Evolutionary conservation across 768 basidiomycete species (phyloP).

Genomic region (Boletus tylopilopsis): DNA sequence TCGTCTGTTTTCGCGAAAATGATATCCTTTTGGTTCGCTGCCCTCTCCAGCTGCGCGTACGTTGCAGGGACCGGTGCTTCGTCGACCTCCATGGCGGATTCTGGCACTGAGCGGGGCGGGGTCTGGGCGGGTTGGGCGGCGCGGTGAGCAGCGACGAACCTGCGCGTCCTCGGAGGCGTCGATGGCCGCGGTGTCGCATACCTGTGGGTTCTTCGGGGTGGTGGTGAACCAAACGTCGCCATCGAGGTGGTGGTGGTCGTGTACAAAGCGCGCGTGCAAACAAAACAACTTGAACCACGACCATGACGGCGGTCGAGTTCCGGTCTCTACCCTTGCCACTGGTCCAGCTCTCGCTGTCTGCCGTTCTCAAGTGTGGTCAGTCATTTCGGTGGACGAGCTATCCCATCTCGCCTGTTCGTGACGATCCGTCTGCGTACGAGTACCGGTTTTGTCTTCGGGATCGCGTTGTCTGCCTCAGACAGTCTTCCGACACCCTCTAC

Average conservation of each 20-base stretch:
- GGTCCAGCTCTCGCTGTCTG: slow-evolving; percentile 71
- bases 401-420: slow-evolving; percentile 14
- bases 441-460: slow-evolving; percentile 79
- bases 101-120: slow-evolving; percentile 34
- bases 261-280: slow-evolving; percentile 3
- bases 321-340: slow-evolving; percentile 55
- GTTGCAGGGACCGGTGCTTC: slow-evolving; percentile 41
- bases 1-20: slow-evolving; percentile 74
- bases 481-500: slow-evolving; percentile 58
- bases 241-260: slow-evolving; percentile 13
- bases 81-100: slow-evolving; percentile 67
- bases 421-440: slow-evolving; percentile 44
- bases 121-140: slow-evolving; percentile 14
- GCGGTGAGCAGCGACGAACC: slow-evolving; percentile 25
- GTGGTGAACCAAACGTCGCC: slow-evolving; percentile 59
- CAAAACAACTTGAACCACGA: background rate
- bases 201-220: slow-evolving; percentile 49
- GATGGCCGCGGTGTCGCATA: slow-evolving; percentile 25
- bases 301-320: slow-evolving; percentile 40
- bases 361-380: slow-evolving; percentile 80
- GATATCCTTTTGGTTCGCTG: slow-evolving; percentile 28
- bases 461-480: slow-evolving; percentile 80
- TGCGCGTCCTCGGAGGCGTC: slow-evolving; percentile 27
- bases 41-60: slow-evolving; percentile 37
- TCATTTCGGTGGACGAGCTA: slow-evolving; percentile 77